Evolutionary conservation across 2,329 filamentous ascomycete genomes (phyloP).

Genomic region (Aspergillus carbonarius): DNA sequence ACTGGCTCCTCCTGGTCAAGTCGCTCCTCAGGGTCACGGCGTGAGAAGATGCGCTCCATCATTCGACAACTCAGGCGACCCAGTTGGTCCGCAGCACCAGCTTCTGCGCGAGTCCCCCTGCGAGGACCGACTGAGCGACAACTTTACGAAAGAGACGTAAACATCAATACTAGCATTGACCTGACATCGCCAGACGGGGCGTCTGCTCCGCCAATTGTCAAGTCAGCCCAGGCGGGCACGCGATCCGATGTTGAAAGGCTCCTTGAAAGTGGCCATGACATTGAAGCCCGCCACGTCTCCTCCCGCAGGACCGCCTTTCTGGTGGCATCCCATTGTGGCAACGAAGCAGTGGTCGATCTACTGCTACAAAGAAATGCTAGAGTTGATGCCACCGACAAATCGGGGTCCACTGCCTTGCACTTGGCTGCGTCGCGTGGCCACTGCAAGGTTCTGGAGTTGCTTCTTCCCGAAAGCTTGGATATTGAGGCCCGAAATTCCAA

Average conservation of each 20-base stretch:
- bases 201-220: constrained; percentile 36
- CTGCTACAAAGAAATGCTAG: constrained; percentile 33
- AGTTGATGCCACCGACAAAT: constrained; percentile 30
- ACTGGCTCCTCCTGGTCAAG: constrained; percentile 4
- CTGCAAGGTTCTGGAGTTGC: constrained; percentile 27
- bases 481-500: constrained; percentile 32
- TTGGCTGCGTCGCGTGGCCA: constrained; percentile 36
- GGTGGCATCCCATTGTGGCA: constrained; percentile 42
- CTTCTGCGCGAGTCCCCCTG: constrained; percentile 3
- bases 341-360: constrained; percentile 35
- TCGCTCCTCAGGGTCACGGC: constrained; percentile 18
- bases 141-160: constrained; percentile 23
- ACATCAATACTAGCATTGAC: constrained; percentile 39
- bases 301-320: constrained; percentile 39
- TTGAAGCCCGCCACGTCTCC: constrained; percentile 31
- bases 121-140: constrained; percentile 15
- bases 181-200: constrained; percentile 28
- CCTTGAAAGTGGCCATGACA: constrained; percentile 30
- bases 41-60: constrained; percentile 20
- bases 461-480: constrained; percentile 28
- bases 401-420: constrained; percentile 32
- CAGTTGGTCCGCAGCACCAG: constrained; percentile 3
- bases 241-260: constrained; percentile 35
- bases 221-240: constrained; percentile 37
- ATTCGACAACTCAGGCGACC: constrained; percentile 19